Conservation (phyloP, 129 eudicot species). For the carrot (Daucus carota) region DNA sequence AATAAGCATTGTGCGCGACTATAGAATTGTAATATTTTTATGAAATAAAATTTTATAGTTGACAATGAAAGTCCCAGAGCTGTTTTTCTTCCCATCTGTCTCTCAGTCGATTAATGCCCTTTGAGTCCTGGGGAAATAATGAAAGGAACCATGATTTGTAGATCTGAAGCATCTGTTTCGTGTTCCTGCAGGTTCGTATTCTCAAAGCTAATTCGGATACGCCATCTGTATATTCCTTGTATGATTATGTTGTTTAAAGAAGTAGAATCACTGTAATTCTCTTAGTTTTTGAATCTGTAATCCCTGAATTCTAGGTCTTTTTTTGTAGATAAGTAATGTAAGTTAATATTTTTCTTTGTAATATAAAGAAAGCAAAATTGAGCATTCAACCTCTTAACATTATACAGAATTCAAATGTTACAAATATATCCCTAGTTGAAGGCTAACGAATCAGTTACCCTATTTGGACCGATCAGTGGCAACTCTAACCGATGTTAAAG, state of each 20-base stretch:
- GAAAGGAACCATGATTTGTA: constrained; percentile 8
- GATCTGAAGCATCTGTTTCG: constrained; percentile 64
- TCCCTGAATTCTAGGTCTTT: background rate
- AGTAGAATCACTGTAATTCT: constrained; percentile 13
- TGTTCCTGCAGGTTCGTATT: constrained; percentile 76
- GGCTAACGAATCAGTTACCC: background rate
- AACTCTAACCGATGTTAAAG: no score
- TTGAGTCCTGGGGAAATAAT: background rate
- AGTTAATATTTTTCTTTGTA: background rate
- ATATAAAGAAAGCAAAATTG: background rate
- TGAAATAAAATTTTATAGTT: background rate
- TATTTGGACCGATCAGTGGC: no score
- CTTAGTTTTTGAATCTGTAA: constrained; percentile 18
- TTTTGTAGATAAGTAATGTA: background rate
- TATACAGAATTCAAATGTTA: background rate
- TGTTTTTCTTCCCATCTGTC: background rate
- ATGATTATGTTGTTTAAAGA: constrained; percentile 19
- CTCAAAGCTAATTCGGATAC: constrained; percentile 39
- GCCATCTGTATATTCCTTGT: constrained; percentile 31
- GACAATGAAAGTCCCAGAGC: background rate
- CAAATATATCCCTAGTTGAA: no score
- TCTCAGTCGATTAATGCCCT: background rate
- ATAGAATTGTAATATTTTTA: constrained; percentile 17
- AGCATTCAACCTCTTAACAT: background rate
- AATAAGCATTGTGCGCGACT: background rate